Conservation (phyloP, 2,329 filamentous ascomycete species). For the Colletotrichum shisoi region DNA sequence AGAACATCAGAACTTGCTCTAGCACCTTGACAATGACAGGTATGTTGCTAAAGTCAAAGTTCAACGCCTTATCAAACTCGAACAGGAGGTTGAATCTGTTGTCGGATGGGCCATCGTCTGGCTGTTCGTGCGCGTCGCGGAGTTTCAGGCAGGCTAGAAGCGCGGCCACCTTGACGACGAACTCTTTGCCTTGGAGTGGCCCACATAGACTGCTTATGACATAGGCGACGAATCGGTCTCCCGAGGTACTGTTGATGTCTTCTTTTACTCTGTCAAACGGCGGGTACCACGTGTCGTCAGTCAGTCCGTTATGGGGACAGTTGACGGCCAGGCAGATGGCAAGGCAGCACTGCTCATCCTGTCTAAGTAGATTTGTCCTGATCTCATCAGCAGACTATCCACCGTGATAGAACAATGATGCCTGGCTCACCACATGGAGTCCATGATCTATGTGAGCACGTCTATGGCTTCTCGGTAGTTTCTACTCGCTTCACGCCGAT, state of each 20-base stretch:
- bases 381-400: background rate
- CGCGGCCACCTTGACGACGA: conserved; percentile 8
- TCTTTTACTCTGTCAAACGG: conserved; percentile 14
- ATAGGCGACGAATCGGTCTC: conserved; percentile 11
- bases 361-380: conserved; percentile 19
- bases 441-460: conserved; percentile 6
- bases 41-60: conserved; percentile 9
- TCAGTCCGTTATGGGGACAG: conserved; percentile 15
- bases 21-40: conserved; percentile 9
- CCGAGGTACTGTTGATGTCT: conserved; percentile 6
- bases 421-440: conserved; percentile 6
- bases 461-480: background rate
- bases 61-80: conserved; percentile 11
- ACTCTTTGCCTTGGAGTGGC: conserved; percentile 18
- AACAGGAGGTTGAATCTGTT: conserved; percentile 10
- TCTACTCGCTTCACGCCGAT: background rate
- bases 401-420: background rate
- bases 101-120: background rate
- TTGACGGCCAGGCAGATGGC: conserved; percentile 18
- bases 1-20: conserved; percentile 12
- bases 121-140: background rate
- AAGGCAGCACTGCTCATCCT: conserved; percentile 14
- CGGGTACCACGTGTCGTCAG: conserved; percentile 19
- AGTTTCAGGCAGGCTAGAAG: conserved; percentile 6
- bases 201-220: conserved; percentile 16